phyloP scores from a whole-genome alignment of 2,329 filamentous ascomycete genomes.

The Scedosporium boydii region DNA sequence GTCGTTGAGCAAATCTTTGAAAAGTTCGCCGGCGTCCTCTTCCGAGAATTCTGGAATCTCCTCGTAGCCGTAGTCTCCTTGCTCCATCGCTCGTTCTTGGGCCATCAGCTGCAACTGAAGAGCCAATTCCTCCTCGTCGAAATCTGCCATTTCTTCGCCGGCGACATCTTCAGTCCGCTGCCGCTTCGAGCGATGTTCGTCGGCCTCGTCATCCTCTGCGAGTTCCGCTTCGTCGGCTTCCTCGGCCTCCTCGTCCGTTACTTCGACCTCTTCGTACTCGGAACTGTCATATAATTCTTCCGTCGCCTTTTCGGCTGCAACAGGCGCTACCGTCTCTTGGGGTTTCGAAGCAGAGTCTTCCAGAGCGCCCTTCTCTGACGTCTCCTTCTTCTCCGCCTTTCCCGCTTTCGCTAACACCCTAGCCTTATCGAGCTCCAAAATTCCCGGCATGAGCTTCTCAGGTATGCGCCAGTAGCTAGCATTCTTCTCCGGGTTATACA shows the following conservation, averaged over 20 bases:
- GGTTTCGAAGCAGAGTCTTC: neutral
- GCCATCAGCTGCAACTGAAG: conserved; percentile 87
- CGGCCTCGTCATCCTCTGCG: conserved; percentile 16
- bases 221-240: conserved; percentile 27
- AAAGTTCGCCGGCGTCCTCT: conserved; percentile 67
- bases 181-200: conserved; percentile 51
- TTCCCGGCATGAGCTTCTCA: conserved; percentile 71
- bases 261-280: conserved; percentile 65
- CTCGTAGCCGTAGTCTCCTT: conserved; percentile 68
- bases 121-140: conserved; percentile 89
- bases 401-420: conserved; percentile 51
- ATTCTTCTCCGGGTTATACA: conserved; percentile 77
- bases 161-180: conserved; percentile 41
- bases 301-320: conserved; percentile 10
- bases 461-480: conserved; percentile 95
- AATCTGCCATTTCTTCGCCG: conserved; percentile 60
- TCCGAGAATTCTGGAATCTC: conserved; percentile 63
- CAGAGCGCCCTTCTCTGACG: neutral
- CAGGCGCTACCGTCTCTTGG: neutral
- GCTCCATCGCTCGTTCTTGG: conserved; percentile 69
- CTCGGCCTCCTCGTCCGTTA: conserved; percentile 42
- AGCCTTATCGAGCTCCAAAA: conserved; percentile 63
- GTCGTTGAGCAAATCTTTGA: conserved; percentile 80
- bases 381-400: conserved; percentile 9
- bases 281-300: conserved; percentile 44